These are phyloP conservation scores for Sphagnum fallax DNA, from an alignment of 228 moss, liverwort and hornwort species.

Conservation along the genomic window DNA sequence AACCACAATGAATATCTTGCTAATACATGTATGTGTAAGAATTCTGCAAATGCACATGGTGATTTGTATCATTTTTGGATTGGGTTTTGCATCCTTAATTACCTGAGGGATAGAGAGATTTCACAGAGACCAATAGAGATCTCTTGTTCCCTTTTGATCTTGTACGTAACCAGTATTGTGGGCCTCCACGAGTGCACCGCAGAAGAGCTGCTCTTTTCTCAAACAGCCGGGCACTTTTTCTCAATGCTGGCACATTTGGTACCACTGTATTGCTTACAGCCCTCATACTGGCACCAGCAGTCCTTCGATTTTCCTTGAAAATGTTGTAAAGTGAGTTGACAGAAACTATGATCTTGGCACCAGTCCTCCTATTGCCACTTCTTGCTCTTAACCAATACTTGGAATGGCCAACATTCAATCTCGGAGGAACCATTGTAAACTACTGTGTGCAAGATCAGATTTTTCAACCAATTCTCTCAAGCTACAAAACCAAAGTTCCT, in stretches of 20 bases:
- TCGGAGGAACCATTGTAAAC: constrained; percentile 34
- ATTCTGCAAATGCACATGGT: background rate
- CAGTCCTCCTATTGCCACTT: constrained; percentile 25
- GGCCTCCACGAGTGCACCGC: constrained; percentile 17
- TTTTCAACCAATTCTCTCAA: too few relatives aligned
- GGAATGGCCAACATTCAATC: constrained; percentile 22
- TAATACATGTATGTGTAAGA: background rate
- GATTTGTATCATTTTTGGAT: background rate
- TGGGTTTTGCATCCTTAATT: background rate
- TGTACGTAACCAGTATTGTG: constrained; percentile 34
- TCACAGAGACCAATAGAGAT: constrained; percentile 43
- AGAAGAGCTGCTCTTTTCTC: constrained; percentile 30
- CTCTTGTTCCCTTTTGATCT: constrained; percentile 31
- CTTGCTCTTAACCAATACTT: constrained; percentile 58
- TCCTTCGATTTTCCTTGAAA: constrained; percentile 18
- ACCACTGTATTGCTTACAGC: constrained; percentile 8
- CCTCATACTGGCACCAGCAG: constrained; percentile 6
- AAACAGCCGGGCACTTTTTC: constrained; percentile 30
- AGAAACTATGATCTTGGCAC: constrained; percentile 30
- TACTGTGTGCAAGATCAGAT: too few relatives aligned
- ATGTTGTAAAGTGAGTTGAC: constrained; percentile 32
- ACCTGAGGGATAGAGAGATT: constrained; percentile 45
- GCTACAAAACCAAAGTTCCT: too few relatives aligned
- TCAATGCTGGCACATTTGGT: constrained; percentile 10
- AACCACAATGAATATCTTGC: too few relatives aligned